Conservation (phyloP, 2,329 filamentous ascomycete species). For the Tympanopsis confertula region DNA sequence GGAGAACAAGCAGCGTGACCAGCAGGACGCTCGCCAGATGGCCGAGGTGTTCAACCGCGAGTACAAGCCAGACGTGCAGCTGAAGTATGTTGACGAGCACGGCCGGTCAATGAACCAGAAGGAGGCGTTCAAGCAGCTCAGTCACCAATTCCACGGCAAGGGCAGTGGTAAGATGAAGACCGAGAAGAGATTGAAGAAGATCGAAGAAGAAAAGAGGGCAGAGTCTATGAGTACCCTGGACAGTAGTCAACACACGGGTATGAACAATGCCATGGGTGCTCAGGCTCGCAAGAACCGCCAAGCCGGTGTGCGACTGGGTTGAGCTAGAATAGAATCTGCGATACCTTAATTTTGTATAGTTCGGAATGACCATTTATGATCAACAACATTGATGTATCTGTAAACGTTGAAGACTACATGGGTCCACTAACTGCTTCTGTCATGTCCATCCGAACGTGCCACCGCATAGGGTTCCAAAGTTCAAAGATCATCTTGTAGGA, state of each 20-base stretch:
- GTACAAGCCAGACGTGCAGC: conserved; percentile 82
- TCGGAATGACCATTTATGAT: no score
- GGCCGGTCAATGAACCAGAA: conserved; percentile 81
- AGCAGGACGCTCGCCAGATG: conserved; percentile 68
- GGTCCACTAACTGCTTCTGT: no score
- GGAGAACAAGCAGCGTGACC: conserved; percentile 80
- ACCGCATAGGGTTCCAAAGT: no score
- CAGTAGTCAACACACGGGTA: conserved; percentile 49
- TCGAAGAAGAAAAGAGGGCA: conserved; percentile 84
- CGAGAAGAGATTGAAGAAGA: conserved; percentile 93
- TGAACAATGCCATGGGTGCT: conserved; percentile 49
- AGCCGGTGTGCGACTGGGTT: conserved; percentile 51
- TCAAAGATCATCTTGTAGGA: no score
- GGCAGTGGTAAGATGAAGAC: conserved; percentile 96
- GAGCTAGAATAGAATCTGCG: no score
- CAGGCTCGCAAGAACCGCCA: conserved; percentile 53
- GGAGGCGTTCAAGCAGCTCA: conserved; percentile 94
- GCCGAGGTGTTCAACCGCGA: conserved; percentile 76
- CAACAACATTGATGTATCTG: no score
- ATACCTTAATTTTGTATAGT: no score
- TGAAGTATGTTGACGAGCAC: conserved; percentile 82
- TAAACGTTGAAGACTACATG: no score
- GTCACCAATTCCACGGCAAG: conserved; percentile 97
- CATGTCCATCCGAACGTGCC: no score
- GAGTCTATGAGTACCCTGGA: conserved; percentile 56